A percentile compares a stretch with the other conserved stretches of the same genome.
Conservation (phyloP, 257 asterid species). For the Penstemon eatonii region DNA sequence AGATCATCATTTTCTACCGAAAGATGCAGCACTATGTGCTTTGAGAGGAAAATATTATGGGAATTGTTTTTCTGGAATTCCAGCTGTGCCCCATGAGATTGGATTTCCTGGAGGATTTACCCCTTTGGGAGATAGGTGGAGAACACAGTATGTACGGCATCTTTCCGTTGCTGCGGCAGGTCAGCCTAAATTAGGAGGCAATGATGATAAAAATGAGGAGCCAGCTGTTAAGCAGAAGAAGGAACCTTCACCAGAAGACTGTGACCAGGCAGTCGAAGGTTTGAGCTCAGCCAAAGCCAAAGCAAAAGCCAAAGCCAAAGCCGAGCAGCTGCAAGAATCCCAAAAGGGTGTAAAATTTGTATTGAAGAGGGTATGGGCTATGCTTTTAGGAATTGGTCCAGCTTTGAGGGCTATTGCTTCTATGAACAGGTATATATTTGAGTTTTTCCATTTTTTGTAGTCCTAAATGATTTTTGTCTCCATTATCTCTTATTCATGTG, state of each 20-base stretch:
- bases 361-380: slow-evolving; percentile 72
- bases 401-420: slow-evolving; percentile 86
- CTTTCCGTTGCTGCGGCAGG: slow-evolving; percentile 72
- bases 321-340: slow-evolving; percentile 81
- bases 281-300: slow-evolving; percentile 86
- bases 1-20: slow-evolving; percentile 30
- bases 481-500: slow-evolving; percentile 28
- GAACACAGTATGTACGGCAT: slow-evolving; percentile 42
- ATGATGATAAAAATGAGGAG: slow-evolving; percentile 59
- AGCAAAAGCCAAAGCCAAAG: slow-evolving; percentile 85
- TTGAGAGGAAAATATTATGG: slow-evolving; percentile 31
- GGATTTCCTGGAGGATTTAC: slow-evolving; percentile 39
- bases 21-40: slow-evolving; percentile 30
- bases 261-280: slow-evolving; percentile 97
- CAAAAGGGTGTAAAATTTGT: slow-evolving; percentile 53
- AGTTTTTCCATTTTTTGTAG: slow-evolving; percentile 23
- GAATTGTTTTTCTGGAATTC: slow-evolving; percentile 34
- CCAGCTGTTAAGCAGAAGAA: slow-evolving; percentile 61
- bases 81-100: slow-evolving; percentile 32
- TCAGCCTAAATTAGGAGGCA: slow-evolving; percentile 51
- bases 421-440: slow-evolving; percentile 78
- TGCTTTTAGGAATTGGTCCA: slow-evolving; percentile 90
- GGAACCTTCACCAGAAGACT: slow-evolving; percentile 97
- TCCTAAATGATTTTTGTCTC: slow-evolving; percentile 15
- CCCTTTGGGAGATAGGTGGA: slow-evolving; percentile 53